Conservation (phyloP, 805 yeast species). For the Monosporozyma solicola region DNA sequence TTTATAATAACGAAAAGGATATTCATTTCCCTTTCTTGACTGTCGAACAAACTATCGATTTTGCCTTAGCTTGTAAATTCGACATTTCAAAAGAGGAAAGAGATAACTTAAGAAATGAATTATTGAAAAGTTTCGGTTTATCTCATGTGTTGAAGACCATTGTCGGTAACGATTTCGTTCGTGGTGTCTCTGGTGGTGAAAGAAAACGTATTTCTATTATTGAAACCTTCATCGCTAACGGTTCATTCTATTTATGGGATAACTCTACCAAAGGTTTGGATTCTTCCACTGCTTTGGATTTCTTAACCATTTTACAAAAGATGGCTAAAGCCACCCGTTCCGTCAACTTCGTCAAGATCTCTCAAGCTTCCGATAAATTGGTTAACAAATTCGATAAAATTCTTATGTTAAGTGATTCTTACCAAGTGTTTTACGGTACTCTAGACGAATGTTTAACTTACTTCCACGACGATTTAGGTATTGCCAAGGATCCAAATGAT, state of each 20-base stretch:
- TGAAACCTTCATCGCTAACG: conserved; percentile 41
- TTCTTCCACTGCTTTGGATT: conserved; percentile 42
- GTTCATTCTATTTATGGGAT: conserved; percentile 45
- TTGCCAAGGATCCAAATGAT: conserved; percentile 44
- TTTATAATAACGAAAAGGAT: conserved; percentile 45
- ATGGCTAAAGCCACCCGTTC: conserved; percentile 34
- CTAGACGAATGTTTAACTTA: conserved; percentile 37
- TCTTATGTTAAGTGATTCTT: conserved; percentile 38
- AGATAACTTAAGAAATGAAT: conserved; percentile 19
- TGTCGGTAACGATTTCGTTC: conserved; percentile 53
- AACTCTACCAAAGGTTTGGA: conserved; percentile 45
- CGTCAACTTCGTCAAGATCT: conserved; percentile 39
- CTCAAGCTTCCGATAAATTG: conserved; percentile 42
- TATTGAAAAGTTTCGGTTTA: conserved; percentile 32
- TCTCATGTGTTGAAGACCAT: conserved; percentile 48
- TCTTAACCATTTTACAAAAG: conserved; percentile 35
- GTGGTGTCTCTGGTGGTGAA: conserved; percentile 65
- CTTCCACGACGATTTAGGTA: conserved; percentile 40
- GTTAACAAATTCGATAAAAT: conserved; percentile 43
- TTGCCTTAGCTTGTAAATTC: conserved; percentile 43
- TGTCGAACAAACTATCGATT: conserved; percentile 47
- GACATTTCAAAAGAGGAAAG: conserved; percentile 21
- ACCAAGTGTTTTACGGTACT: conserved; percentile 40
- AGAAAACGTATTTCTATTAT: conserved; percentile 58
- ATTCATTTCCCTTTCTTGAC: conserved; percentile 47